Conservation (phyloP, 1,284 basidiomycete genomes). For the Cutaneotrichosporon cyanovorans region DNA sequence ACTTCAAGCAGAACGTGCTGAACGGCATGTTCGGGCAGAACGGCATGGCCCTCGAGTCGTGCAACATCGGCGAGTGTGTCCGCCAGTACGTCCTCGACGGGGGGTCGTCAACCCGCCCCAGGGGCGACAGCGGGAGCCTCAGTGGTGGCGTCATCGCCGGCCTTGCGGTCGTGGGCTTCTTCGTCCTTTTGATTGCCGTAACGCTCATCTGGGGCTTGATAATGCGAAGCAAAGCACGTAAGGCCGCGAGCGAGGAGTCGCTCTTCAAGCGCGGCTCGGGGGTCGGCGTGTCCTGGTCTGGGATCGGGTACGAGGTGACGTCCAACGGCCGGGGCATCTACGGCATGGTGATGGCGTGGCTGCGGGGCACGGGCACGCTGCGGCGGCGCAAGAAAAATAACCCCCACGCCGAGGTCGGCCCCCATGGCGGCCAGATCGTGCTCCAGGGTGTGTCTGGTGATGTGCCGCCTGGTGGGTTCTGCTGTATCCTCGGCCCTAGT, state of each 20-base stretch:
- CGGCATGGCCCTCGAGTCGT: slow-evolving; percentile 63
- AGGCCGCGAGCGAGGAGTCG: slow-evolving; percentile 37
- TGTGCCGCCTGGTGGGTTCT: slow-evolving; percentile 68
- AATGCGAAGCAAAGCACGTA: slow-evolving; percentile 57
- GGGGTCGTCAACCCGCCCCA: slow-evolving; percentile 23
- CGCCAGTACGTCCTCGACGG: slow-evolving; percentile 65
- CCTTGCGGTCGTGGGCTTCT: slow-evolving; percentile 65
- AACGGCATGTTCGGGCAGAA: slow-evolving; percentile 60
- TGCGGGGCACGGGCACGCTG: slow-evolving; percentile 21
- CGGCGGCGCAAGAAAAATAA: not conserved
- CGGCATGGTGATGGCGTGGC: slow-evolving; percentile 14
- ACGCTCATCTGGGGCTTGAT: slow-evolving; percentile 58
- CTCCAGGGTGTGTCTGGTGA: slow-evolving; percentile 63
- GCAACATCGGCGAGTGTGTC: slow-evolving; percentile 79
- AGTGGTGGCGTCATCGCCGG: slow-evolving; percentile 78
- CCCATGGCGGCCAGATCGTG: slow-evolving; percentile 57
- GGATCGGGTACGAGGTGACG: slow-evolving; percentile 56
- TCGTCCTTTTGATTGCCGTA: slow-evolving; percentile 56
- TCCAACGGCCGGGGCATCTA: slow-evolving; percentile 6
- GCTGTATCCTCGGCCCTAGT: slow-evolving; percentile 79
- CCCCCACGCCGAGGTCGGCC: slow-evolving; percentile 6
- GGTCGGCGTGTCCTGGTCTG: slow-evolving; percentile 61
- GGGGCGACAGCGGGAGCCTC: not conserved
- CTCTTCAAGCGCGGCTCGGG: slow-evolving; percentile 41
- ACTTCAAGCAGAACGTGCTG: slow-evolving; percentile 65